Conservation (phyloP, 768 basidiomycete genomes). For the Melanogaster broomeanus region DNA sequence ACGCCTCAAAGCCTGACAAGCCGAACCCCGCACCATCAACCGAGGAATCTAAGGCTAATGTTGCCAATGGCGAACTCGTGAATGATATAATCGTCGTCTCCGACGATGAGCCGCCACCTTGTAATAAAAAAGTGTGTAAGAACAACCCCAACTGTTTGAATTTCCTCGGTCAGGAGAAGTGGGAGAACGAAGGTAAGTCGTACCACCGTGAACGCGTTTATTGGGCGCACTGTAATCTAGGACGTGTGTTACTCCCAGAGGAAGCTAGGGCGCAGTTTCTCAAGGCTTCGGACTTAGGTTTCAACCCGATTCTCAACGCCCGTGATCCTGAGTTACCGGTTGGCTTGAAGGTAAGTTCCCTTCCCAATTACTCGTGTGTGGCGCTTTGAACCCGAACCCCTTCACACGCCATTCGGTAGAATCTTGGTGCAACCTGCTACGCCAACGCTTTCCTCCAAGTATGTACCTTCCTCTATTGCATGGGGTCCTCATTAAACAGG, state of each 20-base stretch:
- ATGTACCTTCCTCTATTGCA: conserved; percentile 8
- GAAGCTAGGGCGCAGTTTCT: conserved; percentile 52
- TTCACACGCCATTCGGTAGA: conserved; percentile 46
- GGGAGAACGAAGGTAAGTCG: conserved; percentile 68
- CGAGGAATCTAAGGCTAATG: conserved; percentile 9
- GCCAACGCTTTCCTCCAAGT: conserved; percentile 95
- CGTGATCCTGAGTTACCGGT: conserved; percentile 64
- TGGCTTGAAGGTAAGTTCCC: conserved; percentile 65
- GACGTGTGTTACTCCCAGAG: conserved; percentile 38
- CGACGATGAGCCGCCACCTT: conserved; percentile 60
- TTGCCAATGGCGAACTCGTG: conserved; percentile 45
- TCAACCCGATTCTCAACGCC: conserved; percentile 51
- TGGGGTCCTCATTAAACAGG: conserved; percentile 3
- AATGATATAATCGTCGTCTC: conserved; percentile 72
- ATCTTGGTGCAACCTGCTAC: conserved; percentile 96
- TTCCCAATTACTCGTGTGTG: background rate
- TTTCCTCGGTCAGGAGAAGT: conserved; percentile 80
- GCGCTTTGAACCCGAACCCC: background rate
- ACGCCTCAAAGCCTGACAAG: conserved; percentile 30
- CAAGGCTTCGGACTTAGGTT: conserved; percentile 51
- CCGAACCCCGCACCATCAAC: conserved; percentile 7
- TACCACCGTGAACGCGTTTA: conserved; percentile 11
- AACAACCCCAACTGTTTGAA: conserved; percentile 85
- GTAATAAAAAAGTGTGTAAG: conserved; percentile 67
- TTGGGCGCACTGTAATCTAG: background rate